These are phyloP conservation scores for Anthracocystis setariae DNA, from an alignment of 1,284 basidiomycete species.

Conservation along the genomic window DNA sequence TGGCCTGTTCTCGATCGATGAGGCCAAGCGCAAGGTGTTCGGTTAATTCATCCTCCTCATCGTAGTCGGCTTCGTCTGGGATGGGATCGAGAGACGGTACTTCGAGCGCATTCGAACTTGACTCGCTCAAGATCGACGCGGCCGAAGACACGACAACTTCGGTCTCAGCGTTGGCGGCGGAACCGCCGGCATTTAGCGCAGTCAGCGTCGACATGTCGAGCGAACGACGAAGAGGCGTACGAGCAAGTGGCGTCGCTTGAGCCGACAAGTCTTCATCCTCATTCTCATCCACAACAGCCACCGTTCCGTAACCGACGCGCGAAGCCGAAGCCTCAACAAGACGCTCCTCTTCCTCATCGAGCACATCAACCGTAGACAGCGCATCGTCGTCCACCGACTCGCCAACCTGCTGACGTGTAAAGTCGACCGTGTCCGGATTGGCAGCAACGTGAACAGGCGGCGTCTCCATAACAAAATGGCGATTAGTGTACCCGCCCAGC, in stretches of 20 bases:
- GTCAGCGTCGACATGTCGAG: conserved; percentile 29
- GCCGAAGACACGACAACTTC: conserved; percentile 19
- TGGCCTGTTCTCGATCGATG: conserved; percentile 38
- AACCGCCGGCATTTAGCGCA: background rate
- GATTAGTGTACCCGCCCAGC: conserved; percentile 8
- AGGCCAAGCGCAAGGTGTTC: conserved; percentile 48
- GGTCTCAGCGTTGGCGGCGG: background rate
- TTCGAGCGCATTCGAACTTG: conserved; percentile 26
- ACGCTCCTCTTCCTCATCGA: conserved; percentile 47
- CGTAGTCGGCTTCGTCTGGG: conserved; percentile 39
- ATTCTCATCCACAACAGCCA: conserved; percentile 12
- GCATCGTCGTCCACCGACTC: conserved; percentile 34
- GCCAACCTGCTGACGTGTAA: conserved; percentile 28
- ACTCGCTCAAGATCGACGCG: conserved; percentile 20
- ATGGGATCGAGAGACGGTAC: conserved; percentile 48
- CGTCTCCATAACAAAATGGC: conserved; percentile 37
- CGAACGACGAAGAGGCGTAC: conserved; percentile 38
- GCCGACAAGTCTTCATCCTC: conserved; percentile 37
- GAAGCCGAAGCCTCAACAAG: conserved; percentile 31
- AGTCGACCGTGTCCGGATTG: conserved; percentile 48
- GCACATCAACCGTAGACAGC: conserved; percentile 33
- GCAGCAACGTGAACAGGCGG: conserved; percentile 45
- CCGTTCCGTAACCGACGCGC: conserved; percentile 4
- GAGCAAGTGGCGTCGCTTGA: conserved; percentile 42
- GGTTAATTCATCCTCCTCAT: conserved; percentile 41